Base-by-base conservation (phyloP, 345 rosid genomes). In the Gossypium stocksii region DNA sequence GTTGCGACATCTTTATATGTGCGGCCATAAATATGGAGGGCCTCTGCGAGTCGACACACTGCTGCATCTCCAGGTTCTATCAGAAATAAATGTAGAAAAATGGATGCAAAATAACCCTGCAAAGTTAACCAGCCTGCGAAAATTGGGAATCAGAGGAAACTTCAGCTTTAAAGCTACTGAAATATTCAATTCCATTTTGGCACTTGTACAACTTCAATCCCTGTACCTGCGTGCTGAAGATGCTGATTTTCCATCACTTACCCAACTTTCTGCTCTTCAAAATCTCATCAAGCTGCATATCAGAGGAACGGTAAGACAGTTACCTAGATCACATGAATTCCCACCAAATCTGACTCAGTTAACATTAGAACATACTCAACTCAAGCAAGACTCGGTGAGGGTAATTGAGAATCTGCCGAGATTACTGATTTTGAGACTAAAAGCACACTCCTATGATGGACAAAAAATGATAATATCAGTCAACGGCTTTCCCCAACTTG, bases 141-240 rank as follows among this genome's bases (percentile, higher is more conserved):
- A 78, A 61, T 25, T 74, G 81, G 74, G 77, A 49, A 67, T 78
- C 57, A 66, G 77, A 69, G 77, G 81, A 61, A 60, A 78, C 45
- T 74, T 78, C 38, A 68, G 70, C 25, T 58, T 34, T 51, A 49
- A 53, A 7, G 13, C 71, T 2, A 34, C 0, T 14, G 65, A 48
- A 46, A 16, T 70, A 14, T 59, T 64, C 62, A 53, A 58, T 25
- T 81, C 81, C 34, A 29, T 81, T 71, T 63, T 66, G 3, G 75
- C 38, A 20, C 74, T 74, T 8, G 46, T 25, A 61, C 62, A 45
- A 48, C 79, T 81, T 51, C 74, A 52, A 48, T 74, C 78, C 58
- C 78, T 81, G 25, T 25, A 54, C 68, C 58, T 73, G 29, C 68
- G 76, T 9, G 8, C 70, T 2, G 70, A 73, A 62, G 69, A 61